Percentiles rank a stretch among this genome's conserved stretches.
Conservation (phyloP, 2,329 filamentous ascomycete species). For the Aspergillus fijiensis region DNA sequence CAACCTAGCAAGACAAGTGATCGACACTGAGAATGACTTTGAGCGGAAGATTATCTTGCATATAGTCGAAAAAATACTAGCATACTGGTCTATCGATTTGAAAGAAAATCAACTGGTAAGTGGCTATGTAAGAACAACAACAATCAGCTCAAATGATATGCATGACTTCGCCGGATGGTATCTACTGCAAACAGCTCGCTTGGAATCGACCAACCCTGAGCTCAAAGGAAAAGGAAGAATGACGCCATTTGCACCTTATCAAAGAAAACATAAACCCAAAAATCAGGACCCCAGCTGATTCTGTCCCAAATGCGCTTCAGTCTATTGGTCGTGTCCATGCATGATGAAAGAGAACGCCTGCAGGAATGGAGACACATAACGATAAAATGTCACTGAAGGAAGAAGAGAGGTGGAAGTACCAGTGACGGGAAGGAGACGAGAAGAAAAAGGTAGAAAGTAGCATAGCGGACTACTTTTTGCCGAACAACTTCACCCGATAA, state of each 20-base stretch:
- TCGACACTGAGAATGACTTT: no score
- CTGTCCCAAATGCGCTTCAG: neutral
- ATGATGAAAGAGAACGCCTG: neutral
- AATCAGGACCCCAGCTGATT: neutral
- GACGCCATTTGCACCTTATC: neutral
- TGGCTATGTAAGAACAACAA: neutral
- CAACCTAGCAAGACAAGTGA: no score
- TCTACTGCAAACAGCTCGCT: neutral
- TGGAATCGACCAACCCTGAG: neutral
- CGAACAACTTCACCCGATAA: conserved; percentile 48
- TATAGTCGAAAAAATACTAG: neutral
- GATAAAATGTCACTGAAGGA: neutral
- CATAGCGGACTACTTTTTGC: conserved; percentile 26
- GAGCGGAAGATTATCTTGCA: no score
- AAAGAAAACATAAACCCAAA: neutral
- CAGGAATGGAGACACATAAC: neutral
- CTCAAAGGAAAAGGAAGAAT: neutral
- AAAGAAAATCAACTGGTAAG: neutral
- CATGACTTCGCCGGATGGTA: neutral
- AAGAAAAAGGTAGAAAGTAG: neutral
- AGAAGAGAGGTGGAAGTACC: neutral
- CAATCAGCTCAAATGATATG: neutral
- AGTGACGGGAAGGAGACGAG: neutral
- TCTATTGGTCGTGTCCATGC: neutral
- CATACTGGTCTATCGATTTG: neutral